Evolutionary conservation across 2,329 filamentous ascomycete species (phyloP).

Genomic region (Aspergillus ochraceoroseus): DNA sequence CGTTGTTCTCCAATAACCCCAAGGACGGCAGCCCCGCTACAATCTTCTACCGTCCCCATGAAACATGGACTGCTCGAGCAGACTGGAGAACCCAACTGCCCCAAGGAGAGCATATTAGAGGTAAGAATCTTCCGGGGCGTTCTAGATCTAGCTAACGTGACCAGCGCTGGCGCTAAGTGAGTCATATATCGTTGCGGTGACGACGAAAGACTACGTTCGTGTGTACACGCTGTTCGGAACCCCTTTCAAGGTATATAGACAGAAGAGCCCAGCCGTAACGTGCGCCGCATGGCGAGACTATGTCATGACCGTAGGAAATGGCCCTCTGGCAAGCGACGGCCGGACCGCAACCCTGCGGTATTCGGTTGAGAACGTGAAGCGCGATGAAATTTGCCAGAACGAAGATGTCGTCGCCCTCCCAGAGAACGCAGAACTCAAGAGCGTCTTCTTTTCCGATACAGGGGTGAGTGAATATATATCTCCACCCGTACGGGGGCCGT

Average conservation of each 20-base stretch:
- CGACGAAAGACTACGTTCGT: slow-evolving; percentile 79
- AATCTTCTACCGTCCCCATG: slow-evolving; percentile 94
- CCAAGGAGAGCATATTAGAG: slow-evolving; percentile 71
- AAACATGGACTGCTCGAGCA: slow-evolving; percentile 85
- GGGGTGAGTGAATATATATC: slow-evolving; percentile 58
- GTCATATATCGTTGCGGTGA: slow-evolving; percentile 85
- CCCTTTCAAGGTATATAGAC: slow-evolving; percentile 80
- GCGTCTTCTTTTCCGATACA: slow-evolving; percentile 84
- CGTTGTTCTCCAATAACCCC: slow-evolving; percentile 77
- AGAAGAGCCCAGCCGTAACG: slow-evolving; percentile 88
- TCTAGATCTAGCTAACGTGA: background rate
- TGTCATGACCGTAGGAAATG: slow-evolving; percentile 92
- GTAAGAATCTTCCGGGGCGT: slow-evolving; percentile 21
- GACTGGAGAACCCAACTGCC: slow-evolving; percentile 92
- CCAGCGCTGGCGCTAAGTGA: slow-evolving; percentile 81
- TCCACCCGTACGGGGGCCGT: slow-evolving; percentile 9
- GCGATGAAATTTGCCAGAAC: slow-evolving; percentile 89
- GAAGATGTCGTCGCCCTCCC: slow-evolving; percentile 86
- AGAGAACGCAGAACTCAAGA: slow-evolving; percentile 66
- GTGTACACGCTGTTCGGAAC: slow-evolving; percentile 91
- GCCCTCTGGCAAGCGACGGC: slow-evolving; percentile 73
- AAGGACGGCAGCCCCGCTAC: slow-evolving; percentile 64
- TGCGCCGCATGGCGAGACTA: slow-evolving; percentile 95
- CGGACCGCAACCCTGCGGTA: slow-evolving; percentile 69
- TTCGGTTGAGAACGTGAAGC: slow-evolving; percentile 89